A percentile compares a stretch with the other conserved stretches of the same genome.
These are phyloP conservation scores for Paramyrothecium roridum DNA, from an alignment of 2,329 filamentous ascomycete species.

Conservation along the genomic window DNA sequence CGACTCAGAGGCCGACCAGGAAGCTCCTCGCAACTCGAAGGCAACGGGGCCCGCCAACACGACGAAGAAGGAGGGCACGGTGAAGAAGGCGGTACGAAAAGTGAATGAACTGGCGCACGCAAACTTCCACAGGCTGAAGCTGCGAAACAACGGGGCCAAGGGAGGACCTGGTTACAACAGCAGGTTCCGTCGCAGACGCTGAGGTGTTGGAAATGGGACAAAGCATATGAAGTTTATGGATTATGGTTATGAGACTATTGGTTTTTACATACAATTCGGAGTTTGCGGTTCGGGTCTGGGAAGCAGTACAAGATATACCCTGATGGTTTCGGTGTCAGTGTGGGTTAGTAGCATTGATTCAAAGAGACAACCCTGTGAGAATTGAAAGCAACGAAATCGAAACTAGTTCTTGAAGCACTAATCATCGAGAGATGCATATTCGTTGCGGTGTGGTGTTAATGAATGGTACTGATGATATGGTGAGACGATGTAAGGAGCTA, in stretches of 20 bases:
- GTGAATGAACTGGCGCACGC: conserved; percentile 62
- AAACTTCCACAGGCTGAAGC: conserved; percentile 65
- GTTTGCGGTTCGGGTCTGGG: not conserved
- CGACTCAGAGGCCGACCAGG: conserved; percentile 15
- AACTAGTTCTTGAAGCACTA: too few relatives aligned
- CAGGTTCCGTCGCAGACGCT: conserved; percentile 51
- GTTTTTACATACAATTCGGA: not conserved
- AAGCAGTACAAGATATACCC: conserved; percentile 1
- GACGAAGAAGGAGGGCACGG: conserved; percentile 34
- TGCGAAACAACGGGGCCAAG: conserved; percentile 60
- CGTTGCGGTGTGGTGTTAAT: too few relatives aligned
- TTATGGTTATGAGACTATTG: not conserved
- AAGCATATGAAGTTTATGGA: conserved; percentile 2
- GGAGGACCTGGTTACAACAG: conserved; percentile 56
- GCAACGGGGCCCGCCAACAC: conserved; percentile 15
- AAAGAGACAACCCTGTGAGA: too few relatives aligned
- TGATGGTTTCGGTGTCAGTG: not conserved
- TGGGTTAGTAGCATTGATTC: too few relatives aligned
- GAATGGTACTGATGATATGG: too few relatives aligned
- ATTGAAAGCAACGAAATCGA: too few relatives aligned
- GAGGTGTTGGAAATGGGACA: conserved; percentile 1
- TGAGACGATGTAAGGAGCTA: too few relatives aligned
- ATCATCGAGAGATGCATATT: too few relatives aligned
- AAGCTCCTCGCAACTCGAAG: conserved; percentile 8
- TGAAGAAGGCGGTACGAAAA: conserved; percentile 55